Evolutionary conservation across 805 yeast genomes (phyloP).

Genomic region (Yarrowia osloensis): DNA sequence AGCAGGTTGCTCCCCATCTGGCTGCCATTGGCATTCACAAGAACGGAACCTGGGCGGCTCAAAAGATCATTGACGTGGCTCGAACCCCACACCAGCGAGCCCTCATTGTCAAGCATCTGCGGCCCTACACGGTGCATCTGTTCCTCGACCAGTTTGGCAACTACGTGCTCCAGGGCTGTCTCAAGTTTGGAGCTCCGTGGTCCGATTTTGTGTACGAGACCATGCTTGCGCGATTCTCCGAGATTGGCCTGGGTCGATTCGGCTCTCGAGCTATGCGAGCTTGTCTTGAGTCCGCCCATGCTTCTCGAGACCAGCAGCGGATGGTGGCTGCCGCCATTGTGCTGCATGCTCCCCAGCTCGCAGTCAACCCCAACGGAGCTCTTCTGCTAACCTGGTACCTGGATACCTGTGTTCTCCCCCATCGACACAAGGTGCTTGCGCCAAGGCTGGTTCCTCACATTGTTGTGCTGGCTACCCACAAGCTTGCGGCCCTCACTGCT

Average conservation of each 20-base stretch:
- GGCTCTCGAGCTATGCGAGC: conserved; percentile 96
- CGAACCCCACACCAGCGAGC: conserved; percentile 49
- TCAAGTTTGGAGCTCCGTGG: conserved; percentile 85
- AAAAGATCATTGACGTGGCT: conserved; percentile 82
- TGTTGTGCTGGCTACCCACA: conserved; percentile 69
- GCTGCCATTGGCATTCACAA: conserved; percentile 94
- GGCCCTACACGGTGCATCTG: conserved; percentile 79
- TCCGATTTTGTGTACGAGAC: conserved; percentile 87
- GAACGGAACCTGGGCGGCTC: conserved; percentile 99
- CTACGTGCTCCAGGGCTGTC: conserved; percentile 91
- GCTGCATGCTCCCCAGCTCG: conserved; percentile 73
- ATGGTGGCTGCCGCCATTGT: conserved; percentile 77
- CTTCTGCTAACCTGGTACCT: conserved; percentile 89
- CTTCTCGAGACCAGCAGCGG: conserved; percentile 65
- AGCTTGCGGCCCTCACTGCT: conserved; percentile 79
- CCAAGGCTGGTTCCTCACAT: conserved; percentile 63
- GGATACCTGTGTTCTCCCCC: conserved; percentile 73
- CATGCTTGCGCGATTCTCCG: conserved; percentile 72
- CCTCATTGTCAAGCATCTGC: conserved; percentile 69
- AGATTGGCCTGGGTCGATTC: conserved; percentile 82
- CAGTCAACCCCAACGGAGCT: conserved; percentile 84
- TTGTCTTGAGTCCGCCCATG: conserved; percentile 76
- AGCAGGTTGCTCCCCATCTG: conserved; percentile 71
- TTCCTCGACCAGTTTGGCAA: conserved; percentile 96
- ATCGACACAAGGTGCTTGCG: conserved; percentile 67